These are phyloP conservation scores for Aureobasidium lini DNA, from an alignment of 2,329 filamentous ascomycete species.

Conservation along the genomic window DNA sequence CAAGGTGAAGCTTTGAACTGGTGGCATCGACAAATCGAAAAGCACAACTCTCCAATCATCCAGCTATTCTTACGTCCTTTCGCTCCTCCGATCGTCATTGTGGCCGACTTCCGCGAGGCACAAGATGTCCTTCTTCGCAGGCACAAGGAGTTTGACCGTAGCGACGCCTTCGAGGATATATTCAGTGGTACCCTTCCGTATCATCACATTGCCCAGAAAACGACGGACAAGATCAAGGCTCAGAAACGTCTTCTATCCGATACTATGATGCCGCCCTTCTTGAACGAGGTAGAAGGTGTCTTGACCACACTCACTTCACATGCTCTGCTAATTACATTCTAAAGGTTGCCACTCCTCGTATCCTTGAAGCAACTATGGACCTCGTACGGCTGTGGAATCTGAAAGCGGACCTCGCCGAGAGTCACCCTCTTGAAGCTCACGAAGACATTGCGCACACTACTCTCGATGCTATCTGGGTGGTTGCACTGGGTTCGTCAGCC, in stretches of 20 bases:
- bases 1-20: slow-evolving; percentile 18
- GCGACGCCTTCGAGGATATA: slow-evolving; percentile 26
- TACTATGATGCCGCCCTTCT: slow-evolving; percentile 23
- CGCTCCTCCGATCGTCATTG: slow-evolving; percentile 35
- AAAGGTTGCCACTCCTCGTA: slow-evolving; percentile 22
- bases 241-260: slow-evolving; percentile 24
- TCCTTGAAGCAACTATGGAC: slow-evolving; percentile 20
- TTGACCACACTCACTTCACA: too few relatives aligned
- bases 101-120: slow-evolving; percentile 37
- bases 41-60: slow-evolving; percentile 34
- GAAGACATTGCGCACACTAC: slow-evolving; percentile 31
- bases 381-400: slow-evolving; percentile 28
- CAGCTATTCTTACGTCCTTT: slow-evolving; percentile 44
- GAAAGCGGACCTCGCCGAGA: slow-evolving; percentile 24
- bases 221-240: slow-evolving; percentile 18
- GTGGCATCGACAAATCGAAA: slow-evolving; percentile 14
- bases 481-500: slow-evolving; percentile 30
- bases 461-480: slow-evolving; percentile 35
- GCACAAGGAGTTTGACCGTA: slow-evolving; percentile 39
- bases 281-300: slow-evolving; percentile 17
- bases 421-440: slow-evolving; percentile 27
- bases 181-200: slow-evolving; percentile 21
- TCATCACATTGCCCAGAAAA: slow-evolving; percentile 22
- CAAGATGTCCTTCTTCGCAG: slow-evolving; percentile 41
- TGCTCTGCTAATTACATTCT: not conserved